Percentiles rank a stretch among this genome's conserved stretches.
Evolutionary conservation across 2,329 filamentous ascomycete species (phyloP).

Genomic region (Aspergillus fumigatiaffinis): DNA sequence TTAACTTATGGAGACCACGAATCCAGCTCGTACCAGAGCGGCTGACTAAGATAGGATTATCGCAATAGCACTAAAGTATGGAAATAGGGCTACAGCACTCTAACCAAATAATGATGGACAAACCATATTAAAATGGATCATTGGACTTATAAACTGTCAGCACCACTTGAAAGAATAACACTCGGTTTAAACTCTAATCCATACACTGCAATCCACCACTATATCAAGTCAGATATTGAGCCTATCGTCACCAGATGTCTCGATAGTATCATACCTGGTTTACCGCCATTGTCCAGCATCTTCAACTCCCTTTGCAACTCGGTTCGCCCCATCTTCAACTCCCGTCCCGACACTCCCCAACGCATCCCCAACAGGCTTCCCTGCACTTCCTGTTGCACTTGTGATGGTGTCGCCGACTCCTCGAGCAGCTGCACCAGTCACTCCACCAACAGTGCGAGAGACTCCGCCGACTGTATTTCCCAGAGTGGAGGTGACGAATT

Average conservation of each 20-base stretch:
- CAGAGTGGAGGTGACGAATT: slow-evolving; percentile 53
- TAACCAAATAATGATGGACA: no score
- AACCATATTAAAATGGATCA: background rate
- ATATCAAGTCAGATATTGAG: background rate
- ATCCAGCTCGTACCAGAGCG: no score
- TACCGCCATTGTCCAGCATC: slow-evolving; percentile 54
- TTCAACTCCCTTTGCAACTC: slow-evolving; percentile 53
- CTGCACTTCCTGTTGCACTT: slow-evolving; percentile 51
- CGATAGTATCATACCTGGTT: background rate
- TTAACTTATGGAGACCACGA: no score
- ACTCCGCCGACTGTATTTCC: slow-evolving; percentile 55
- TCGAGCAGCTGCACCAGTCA: slow-evolving; percentile 55
- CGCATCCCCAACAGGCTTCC: slow-evolving; percentile 54
- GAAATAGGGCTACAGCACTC: no score
- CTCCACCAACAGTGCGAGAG: slow-evolving; percentile 50
- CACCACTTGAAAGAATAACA: background rate
- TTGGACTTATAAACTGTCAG: background rate
- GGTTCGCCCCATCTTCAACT: slow-evolving; percentile 49
- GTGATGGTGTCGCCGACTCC: slow-evolving; percentile 56
- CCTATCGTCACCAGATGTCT: background rate
- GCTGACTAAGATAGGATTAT: no score
- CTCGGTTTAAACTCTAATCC: no score
- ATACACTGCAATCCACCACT: no score
- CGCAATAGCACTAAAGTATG: no score
- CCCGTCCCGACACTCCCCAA: slow-evolving; percentile 52